Evolutionary conservation across 2,329 filamentous ascomycete species (phyloP), one percentile per base, ranked within the genome.

Genomic region (Penicillium sp.): DNA sequence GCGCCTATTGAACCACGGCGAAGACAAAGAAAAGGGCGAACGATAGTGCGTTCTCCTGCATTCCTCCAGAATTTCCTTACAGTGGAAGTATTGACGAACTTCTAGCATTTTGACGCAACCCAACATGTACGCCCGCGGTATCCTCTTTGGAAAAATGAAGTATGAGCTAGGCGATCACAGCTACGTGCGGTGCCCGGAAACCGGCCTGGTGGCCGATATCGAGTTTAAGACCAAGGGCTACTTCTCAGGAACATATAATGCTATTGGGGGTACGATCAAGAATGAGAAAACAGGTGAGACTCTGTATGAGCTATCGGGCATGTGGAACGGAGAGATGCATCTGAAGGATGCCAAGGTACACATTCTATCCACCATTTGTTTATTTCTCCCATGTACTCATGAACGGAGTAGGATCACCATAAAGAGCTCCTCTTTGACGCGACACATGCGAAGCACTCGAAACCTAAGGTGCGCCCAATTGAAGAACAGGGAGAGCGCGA

Each of bases 201-300:
- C 91, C 15, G 87, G 91, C 51, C 80, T 99, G 15, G 83, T 86
- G 21, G 93, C 91, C 54, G 93, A 99, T 69, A 86, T 99, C 55
- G 94, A 99, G 61, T 99, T 99, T 82, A 97, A 97, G 78, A 95
- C 91, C 46, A 97, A 97, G 75, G 94, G 94, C 4, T 99, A 95
- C 83, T 93, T 99, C 59, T 88, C 91, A 46, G 94, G 94, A 7
- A 94, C 90, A 1, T 99, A 99, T 75, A 97, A 99, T 68, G 91
- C 91, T 30, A 96, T 99, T 64, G 91, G 91, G 7, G 94, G 94
- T 7, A 86, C 81, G 33, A 96, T 99, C 75, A 96, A 88, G 73
- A 90, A 92, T 61, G 90, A 92, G 59, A 86, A 87, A 67, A 92
- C 90, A 0, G 91, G 90, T 27, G 92, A 97, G 71, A 76, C 87